Evolutionary conservation across 2,329 filamentous ascomycete species (phyloP), one percentile per base, ranked within the genome.

Genomic region (Botryotinia convoluta): DNA sequence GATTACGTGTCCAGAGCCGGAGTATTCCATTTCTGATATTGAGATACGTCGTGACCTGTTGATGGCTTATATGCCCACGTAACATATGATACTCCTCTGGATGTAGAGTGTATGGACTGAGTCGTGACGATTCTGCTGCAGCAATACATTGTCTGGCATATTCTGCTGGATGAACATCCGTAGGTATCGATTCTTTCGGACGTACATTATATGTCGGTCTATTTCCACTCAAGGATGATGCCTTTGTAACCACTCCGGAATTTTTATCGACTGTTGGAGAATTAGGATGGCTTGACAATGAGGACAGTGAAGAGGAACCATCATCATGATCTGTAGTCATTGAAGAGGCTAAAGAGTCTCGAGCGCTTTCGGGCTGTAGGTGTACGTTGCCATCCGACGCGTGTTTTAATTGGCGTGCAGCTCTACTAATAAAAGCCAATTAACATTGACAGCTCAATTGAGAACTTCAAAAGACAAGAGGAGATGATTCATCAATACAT

Each of bases 21-120:
- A 99, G 85, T 74, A 99, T 97, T 26, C 94, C 93, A 82, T 99
- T 99, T 78, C 96, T 89, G 75, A 99, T 96, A 81, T 98, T 98
- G 71, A 99, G 86, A 83, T 99, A 99, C 20, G 94, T 93, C 4
- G 95, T 98, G 77, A 98, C 94, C 82, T 99, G 96, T 45, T 91
- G 87, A 79, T 93, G 91, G 80, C 92, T 97, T 77, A 99, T 90
- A 78, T 97, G 91, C 75, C 93, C 87, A 75, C 93, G 89, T 59
- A 99, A 84, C 74, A 97, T 86, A 74, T 87, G 85, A 80, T 98
- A 95, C 82, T 99, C 96, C 75, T 93, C 91, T 39, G 89, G 87
- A 82, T 98, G 94, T 57, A 99, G 84, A 18, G 92, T 91, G 82
- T 96, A 98, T 0, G 96, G 95, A 77, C 95, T 95, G 1, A 99